phyloP scores from a whole-genome alignment of 257 asterid genomes.

The Cruciata laevipes region DNA sequence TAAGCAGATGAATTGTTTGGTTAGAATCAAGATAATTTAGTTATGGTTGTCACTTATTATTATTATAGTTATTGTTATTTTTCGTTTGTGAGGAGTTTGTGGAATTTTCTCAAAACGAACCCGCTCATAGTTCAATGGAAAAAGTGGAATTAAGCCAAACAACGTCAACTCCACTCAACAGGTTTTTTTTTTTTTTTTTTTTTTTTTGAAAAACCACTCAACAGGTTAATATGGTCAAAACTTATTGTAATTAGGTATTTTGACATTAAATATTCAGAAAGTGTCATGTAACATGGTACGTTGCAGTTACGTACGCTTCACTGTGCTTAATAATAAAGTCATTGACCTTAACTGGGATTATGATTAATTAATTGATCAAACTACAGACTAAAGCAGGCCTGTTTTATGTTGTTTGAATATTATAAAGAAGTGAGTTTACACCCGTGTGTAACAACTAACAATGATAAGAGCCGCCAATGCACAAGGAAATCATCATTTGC shows the following conservation, averaged over 20 bases:
- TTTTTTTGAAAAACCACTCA: too few species aligned
- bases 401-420: too few species aligned
- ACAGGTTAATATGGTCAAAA: conserved; percentile 13
- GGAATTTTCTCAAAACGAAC: conserved; percentile 7
- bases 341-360: not conserved
- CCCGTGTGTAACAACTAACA: too few species aligned
- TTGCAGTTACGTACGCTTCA: not conserved
- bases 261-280: not conserved
- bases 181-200: too few species aligned
- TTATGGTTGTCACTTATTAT: too few species aligned
- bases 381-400: too few species aligned
- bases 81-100: not conserved
- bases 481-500: too few species aligned
- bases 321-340: conserved; percentile 1
- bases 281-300: conserved; percentile 3
- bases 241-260: conserved; percentile 11
- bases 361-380: not conserved
- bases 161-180: conserved; percentile 33
- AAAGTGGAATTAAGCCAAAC: conserved; percentile 28
- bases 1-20: too few species aligned
- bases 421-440: too few species aligned
- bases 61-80: too few species aligned
- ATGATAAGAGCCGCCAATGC: too few species aligned
- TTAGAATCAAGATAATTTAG: too few species aligned
- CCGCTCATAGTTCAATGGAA: not conserved